Conservation (phyloP, 106 monocot species). For the Acorus calamus region DNA sequence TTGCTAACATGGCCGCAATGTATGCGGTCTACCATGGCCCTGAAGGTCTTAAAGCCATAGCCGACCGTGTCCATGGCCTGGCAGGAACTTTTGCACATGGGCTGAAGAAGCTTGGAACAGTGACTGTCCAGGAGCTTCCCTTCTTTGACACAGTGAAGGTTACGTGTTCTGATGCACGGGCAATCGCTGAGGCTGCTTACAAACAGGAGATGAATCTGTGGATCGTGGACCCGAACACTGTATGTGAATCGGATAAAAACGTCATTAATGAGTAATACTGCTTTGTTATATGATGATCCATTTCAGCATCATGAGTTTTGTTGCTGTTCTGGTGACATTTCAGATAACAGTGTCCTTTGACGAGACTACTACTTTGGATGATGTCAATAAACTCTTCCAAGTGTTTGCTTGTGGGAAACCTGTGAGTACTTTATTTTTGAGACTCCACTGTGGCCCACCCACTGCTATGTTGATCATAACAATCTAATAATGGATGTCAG, state of each 20-base stretch:
- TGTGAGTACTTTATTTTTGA: slow-evolving; percentile 33
- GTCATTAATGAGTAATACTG: neutral
- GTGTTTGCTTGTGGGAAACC: neutral
- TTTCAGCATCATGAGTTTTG: neutral
- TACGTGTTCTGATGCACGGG: slow-evolving; percentile 50
- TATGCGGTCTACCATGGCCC: slow-evolving; percentile 97
- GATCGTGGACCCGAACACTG: slow-evolving; percentile 70
- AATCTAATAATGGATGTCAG: slow-evolving; percentile 21
- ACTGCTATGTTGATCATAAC: slow-evolving; percentile 6
- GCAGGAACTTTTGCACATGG: slow-evolving; percentile 77
- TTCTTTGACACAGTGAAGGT: slow-evolving; percentile 98
- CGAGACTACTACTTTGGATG: no score
- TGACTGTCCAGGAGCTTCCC: slow-evolving; percentile 71
- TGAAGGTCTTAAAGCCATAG: slow-evolving; percentile 87
- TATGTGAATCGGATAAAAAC: slow-evolving; percentile 21
- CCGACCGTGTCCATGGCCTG: slow-evolving; percentile 77
- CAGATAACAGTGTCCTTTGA: slow-evolving; percentile 64
- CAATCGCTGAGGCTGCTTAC: slow-evolving; percentile 58
- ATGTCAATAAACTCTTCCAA: no score
- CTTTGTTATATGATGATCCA: neutral
- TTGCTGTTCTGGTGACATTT: slow-evolving; percentile 1
- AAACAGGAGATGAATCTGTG: slow-evolving; percentile 86
- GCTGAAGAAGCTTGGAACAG: slow-evolving; percentile 84
- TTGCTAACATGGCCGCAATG: slow-evolving; percentile 99
- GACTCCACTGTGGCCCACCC: neutral